These are phyloP conservation scores for Rhizopogon salebrosus DNA, from an alignment of 768 basidiomycete genomes.

Conservation along the genomic window DNA sequence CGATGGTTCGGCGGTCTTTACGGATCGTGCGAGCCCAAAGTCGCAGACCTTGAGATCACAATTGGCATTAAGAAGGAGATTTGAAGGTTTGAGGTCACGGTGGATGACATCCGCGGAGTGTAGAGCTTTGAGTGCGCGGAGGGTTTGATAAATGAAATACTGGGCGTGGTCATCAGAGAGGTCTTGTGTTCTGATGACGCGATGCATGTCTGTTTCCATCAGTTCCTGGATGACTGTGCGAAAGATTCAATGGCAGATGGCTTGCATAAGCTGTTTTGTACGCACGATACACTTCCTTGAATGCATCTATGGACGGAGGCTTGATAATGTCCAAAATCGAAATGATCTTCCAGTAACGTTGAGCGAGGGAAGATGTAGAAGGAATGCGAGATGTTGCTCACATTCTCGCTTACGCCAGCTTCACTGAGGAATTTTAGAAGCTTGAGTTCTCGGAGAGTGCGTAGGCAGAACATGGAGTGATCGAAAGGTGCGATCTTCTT, in stretches of 20 bases:
- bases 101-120: constrained; percentile 97
- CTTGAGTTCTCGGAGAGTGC: constrained; percentile 86
- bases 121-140: constrained; percentile 91
- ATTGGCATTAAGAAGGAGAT: constrained; percentile 94
- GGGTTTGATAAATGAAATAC: constrained; percentile 91
- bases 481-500: constrained; percentile 96
- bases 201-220: constrained; percentile 96
- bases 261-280: constrained; percentile 11
- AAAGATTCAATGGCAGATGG: constrained; percentile 9
- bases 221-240: constrained; percentile 78
- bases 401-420: constrained; percentile 86
- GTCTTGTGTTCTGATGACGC: constrained; percentile 92
- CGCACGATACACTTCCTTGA: constrained; percentile 81
- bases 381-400: constrained; percentile 25
- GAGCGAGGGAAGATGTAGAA: not conserved
- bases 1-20: constrained; percentile 79
- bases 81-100: constrained; percentile 95
- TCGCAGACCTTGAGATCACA: constrained; percentile 95
- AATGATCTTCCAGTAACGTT: constrained; percentile 55
- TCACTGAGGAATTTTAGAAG: constrained; percentile 80
- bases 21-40: constrained; percentile 91
- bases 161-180: constrained; percentile 94
- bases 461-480: constrained; percentile 90
- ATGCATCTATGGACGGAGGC: constrained; percentile 71
- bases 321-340: constrained; percentile 87